These are phyloP conservation scores for Amanita pseudoporphyria DNA, from an alignment of 768 basidiomycete species.

Conservation along the genomic window DNA sequence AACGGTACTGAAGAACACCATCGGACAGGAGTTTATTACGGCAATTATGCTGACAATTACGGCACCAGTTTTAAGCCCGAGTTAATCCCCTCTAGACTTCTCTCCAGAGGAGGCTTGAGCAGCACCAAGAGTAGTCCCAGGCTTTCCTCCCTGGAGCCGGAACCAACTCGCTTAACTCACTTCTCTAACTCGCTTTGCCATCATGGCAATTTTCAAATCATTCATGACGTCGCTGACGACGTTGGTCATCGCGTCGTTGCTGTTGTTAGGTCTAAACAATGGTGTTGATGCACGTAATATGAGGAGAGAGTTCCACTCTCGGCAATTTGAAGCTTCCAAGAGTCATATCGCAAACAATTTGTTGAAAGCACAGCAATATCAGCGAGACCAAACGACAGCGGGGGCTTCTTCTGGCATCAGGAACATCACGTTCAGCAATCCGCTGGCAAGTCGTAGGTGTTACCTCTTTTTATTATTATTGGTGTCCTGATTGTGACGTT, in stretches of 20 bases:
- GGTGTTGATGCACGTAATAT: conserved; percentile 13
- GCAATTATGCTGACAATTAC: no score
- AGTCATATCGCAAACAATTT: conserved; percentile 20
- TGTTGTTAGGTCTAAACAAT: neutral
- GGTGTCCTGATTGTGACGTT: neutral
- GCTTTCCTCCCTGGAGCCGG: no score
- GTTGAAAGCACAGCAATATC: neutral
- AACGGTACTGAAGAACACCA: no score
- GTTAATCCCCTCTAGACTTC: no score
- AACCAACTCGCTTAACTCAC: no score
- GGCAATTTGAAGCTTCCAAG: conserved; percentile 39
- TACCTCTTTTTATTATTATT: neutral
- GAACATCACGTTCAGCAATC: conserved; percentile 66
- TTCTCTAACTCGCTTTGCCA: neutral
- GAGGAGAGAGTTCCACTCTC: conserved; percentile 34
- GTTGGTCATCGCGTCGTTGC: neutral
- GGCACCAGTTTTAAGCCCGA: no score
- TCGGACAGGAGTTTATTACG: no score
- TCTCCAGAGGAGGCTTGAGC: no score
- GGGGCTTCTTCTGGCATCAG: conserved; percentile 17
- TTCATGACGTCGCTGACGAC: neutral
- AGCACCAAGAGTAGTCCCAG: no score
- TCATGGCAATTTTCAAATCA: conserved; percentile 1
- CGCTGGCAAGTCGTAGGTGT: conserved; percentile 47
- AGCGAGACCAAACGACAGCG: neutral